Evolutionary conservation across 225 moss, liverwort and hornwort genomes (phyloP).

Genomic region (Climacium dendroides): DNA sequence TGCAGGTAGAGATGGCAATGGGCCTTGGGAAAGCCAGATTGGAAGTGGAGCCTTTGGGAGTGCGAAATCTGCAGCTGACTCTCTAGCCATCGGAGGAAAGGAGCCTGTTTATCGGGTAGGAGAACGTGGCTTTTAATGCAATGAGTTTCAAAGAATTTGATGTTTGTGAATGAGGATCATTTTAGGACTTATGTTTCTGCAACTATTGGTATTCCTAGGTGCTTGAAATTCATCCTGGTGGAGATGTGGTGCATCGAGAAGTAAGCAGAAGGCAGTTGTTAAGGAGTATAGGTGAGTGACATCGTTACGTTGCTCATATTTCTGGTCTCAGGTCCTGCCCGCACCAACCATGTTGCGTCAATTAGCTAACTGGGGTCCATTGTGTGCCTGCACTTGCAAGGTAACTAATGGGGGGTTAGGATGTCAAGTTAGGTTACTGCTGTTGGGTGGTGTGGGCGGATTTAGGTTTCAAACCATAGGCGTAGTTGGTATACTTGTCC

Average conservation of each 20-base stretch:
- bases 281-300: conserved; percentile 35
- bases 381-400: not conserved
- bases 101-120: conserved; percentile 51
- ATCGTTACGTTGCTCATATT: not conserved
- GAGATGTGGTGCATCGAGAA: conserved; percentile 30
- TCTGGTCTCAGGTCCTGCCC: not conserved
- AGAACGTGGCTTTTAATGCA: not conserved
- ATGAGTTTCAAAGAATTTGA: not conserved
- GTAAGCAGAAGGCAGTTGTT: conserved; percentile 53
- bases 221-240: conserved; percentile 49
- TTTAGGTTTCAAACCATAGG: not conserved
- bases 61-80: conserved; percentile 43
- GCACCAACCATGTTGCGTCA: not conserved
- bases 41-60: conserved; percentile 4
- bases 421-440: not conserved
- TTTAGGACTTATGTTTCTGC: not conserved
- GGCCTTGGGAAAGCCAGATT: conserved; percentile 26
- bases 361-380: not conserved
- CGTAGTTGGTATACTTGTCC: not conserved
- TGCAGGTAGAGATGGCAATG: conserved; percentile 4
- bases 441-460: not conserved
- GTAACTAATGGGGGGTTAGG: not conserved
- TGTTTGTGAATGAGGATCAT: not conserved
- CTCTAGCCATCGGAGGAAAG: conserved; percentile 49
- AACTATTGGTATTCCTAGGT: conserved; percentile 16